A percentile compares a stretch with the other conserved stretches of the same genome.
phyloP scores from a whole-genome alignment of 2,329 filamentous ascomycete species.

The Ceratocystis alfenasii region DNA sequence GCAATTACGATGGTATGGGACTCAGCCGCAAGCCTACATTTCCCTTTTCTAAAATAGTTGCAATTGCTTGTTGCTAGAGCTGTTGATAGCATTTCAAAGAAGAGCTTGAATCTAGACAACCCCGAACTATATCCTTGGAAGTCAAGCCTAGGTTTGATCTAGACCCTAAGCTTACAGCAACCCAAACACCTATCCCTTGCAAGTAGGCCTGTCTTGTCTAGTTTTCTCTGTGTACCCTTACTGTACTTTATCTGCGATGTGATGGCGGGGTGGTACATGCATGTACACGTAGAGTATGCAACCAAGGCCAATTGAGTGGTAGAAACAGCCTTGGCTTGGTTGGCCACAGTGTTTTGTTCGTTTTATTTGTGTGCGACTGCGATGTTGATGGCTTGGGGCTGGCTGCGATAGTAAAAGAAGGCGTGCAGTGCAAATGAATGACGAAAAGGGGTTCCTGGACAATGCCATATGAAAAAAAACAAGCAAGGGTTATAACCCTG shows the following conservation, averaged over 20 bases:
- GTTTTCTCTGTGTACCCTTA: background rate
- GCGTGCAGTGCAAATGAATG: no score
- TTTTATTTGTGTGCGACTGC: background rate
- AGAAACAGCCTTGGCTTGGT: background rate
- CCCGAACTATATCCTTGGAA: background rate
- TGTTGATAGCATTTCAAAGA: background rate
- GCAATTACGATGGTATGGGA: background rate
- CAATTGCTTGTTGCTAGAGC: background rate
- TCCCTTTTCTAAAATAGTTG: background rate
- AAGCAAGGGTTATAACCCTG: background rate
- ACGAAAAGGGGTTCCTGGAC: no score
- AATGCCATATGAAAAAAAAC: background rate
- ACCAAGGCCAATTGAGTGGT: background rate
- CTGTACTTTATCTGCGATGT: conserved; percentile 7
- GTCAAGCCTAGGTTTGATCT: background rate
- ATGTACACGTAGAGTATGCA: background rate
- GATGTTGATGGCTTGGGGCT: background rate
- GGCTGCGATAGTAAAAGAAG: background rate
- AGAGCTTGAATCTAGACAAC: no score
- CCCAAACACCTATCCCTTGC: background rate
- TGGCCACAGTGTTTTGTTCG: background rate
- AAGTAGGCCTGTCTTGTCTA: background rate
- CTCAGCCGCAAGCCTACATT: background rate
- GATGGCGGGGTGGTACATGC: conserved; percentile 4
- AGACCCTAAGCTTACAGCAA: background rate